Percentiles rank a stretch among this genome's conserved stretches.
Evolutionary conservation across 2,329 filamentous ascomycete genomes (phyloP).

Genomic region (Aureobasidium sp.): DNA sequence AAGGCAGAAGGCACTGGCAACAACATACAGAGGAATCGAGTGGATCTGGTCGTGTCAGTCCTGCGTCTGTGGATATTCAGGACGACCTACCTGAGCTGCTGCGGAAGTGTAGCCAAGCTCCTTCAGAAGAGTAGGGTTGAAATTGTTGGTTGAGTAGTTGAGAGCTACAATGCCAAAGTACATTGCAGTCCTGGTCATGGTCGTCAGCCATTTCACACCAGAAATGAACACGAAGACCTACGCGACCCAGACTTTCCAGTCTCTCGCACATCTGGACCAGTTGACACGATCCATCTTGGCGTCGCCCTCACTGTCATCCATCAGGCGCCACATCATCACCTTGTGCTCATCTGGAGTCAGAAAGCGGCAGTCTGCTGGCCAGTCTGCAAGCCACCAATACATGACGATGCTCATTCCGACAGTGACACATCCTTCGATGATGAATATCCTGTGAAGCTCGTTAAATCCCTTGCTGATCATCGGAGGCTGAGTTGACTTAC

Average conservation of each 20-base stretch:
- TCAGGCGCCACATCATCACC: constrained; percentile 35
- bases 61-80: neutral
- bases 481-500: constrained; percentile 10
- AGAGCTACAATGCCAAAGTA: constrained; percentile 30
- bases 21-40: constrained; percentile 31
- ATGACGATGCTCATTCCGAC: constrained; percentile 18
- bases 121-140: constrained; percentile 34
- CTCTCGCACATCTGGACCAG: constrained; percentile 10
- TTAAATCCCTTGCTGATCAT: neutral
- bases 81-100: constrained; percentile 24
- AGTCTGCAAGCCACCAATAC: constrained; percentile 32
- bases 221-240: neutral
- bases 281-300: constrained; percentile 46
- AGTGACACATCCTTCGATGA: constrained; percentile 25
- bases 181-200: neutral
- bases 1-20: constrained; percentile 32
- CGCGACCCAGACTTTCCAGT: constrained; percentile 13
- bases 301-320: constrained; percentile 28
- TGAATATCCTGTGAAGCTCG: constrained; percentile 18
- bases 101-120: constrained; percentile 34
- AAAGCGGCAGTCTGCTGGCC: constrained; percentile 38
- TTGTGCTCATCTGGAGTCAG: constrained; percentile 38
- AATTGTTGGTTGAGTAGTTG: constrained; percentile 37
- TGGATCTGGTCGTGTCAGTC: constrained; percentile 18
- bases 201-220: neutral